Base-by-base conservation (phyloP, 331 rosid genomes). In the Cydonia oblonga region DNA sequence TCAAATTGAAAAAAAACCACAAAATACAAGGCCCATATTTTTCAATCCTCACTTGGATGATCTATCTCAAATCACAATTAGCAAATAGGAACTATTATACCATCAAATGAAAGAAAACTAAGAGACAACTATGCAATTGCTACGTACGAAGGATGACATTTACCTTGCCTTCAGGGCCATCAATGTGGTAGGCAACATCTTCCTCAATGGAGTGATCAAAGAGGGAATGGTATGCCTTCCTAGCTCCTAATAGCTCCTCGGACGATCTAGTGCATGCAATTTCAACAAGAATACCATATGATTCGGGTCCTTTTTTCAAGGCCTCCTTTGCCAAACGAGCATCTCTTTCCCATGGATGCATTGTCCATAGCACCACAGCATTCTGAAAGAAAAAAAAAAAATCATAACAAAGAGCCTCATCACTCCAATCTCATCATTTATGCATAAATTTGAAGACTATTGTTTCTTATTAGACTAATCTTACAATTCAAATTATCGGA, bases 271-370 rank as follows among this genome's bases (percentile, higher is more conserved):
- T 85, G 80, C 97, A 95, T 49, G 96, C 86, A 51, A 95, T 81
- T 88, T 95, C 99, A 46, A 95, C 73, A 2, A 95, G 23, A 6
- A 91, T 74, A 60, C 84, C 84, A 69, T 88, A 86, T 13, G 82
- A 32, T 10, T 58, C 59, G 22, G 83, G 65, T 2, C 96, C 97
- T 71, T 91, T 85, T 73, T 79, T 84, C 75, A 95, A 56, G 28
- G 96, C 96, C 78, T 87, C 88, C 79, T 82, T 90, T 9, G 64
- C 85, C 66, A 91, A 79, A 68, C 96, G 96, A 9, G 98, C 98
- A 78, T 95, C 99, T 58, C 97, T 84, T 82, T 95, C 99, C 97
- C 97, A 95, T 42, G 97, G 97, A 77, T 95, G 97, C 92, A 90
- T 91, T 9, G 88, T 71, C 99, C 99, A 89, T 33, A 85, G 71